These are phyloP conservation scores for Halenospora varia DNA, from an alignment of 495 filamentous ascomycete species.

Conservation along the genomic window DNA sequence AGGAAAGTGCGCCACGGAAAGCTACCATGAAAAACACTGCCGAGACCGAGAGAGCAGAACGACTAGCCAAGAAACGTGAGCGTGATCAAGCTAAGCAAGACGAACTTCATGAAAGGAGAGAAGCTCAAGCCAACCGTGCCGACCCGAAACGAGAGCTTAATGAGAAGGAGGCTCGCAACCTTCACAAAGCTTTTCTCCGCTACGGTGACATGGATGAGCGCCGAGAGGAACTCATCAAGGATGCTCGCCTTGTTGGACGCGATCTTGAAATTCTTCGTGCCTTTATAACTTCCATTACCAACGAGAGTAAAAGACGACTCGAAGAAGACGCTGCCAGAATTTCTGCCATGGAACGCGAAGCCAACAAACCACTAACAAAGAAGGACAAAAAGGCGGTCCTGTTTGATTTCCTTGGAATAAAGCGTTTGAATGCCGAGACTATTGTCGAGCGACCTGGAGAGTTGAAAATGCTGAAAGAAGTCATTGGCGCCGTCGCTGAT, in stretches of 20 bases:
- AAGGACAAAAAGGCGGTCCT: constrained; percentile 96
- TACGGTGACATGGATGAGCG: constrained; percentile 87
- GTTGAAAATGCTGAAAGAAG: constrained; percentile 75
- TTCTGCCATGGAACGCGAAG: constrained; percentile 57
- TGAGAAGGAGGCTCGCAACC: constrained; percentile 87
- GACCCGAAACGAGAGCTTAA: constrained; percentile 84
- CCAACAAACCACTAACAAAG: constrained; percentile 76
- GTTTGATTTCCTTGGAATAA: constrained; percentile 87
- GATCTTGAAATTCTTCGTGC: constrained; percentile 54
- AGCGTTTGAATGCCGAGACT: constrained; percentile 91
- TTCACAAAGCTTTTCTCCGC: constrained; percentile 80
- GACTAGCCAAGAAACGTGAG: constrained; percentile 88
- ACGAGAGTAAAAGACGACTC: constrained; percentile 62
- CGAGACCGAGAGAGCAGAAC: constrained; percentile 72
- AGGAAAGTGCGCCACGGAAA: constrained; percentile 83
- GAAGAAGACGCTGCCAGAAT: constrained; percentile 61
- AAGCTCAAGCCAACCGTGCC: constrained; percentile 49
- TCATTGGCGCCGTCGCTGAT: constrained; percentile 58
- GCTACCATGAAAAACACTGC: constrained; percentile 59
- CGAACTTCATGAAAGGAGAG: constrained; percentile 49
- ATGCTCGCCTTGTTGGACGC: constrained; percentile 75
- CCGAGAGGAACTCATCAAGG: constrained; percentile 76
- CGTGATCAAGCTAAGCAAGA: constrained; percentile 64
- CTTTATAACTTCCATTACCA: constrained; percentile 65
- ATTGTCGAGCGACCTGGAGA: constrained; percentile 85